Base-by-base conservation (phyloP, 2,329 filamentous ascomycete species). In the Aschersonia sp. region DNA sequence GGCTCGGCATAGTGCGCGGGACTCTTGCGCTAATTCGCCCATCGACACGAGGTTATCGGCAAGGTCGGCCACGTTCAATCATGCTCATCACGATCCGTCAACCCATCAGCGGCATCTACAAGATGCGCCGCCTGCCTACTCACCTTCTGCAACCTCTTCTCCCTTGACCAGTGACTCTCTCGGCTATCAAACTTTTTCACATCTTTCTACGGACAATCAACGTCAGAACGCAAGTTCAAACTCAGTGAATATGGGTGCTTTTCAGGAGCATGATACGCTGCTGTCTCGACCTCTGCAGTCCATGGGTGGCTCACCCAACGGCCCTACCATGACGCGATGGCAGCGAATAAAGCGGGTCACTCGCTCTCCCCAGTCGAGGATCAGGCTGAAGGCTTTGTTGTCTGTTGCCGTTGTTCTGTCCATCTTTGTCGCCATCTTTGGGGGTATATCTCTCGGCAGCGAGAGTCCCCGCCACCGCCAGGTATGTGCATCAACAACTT, bases 61-160 rank as follows among this genome's bases (percentile, higher is more conserved):
- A 42, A 14, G 37, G 29, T 37, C 37, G 35, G 41, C 29, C 42
- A 32, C 47, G 14, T 32, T 45, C 14, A 45, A 48, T 29, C 30
- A 42, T 29, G 12, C 41, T 14, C 37, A 5, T 14, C 9, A 14
- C 31, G 40, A 31, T 29, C 44, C 44, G n/a, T 44, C 29, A 46
- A 43, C 51, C 30, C 48, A 46, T 45, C 52, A 51, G 44, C 55
- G 58, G 12, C 53, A 52, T n/a, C 49, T 50, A 30, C 49, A 53
- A 41, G 69, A 71, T 48, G 70, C 71, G 5, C 72, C 72, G 8
- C 72, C 72, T 6, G 72, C 72, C 8, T 76, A 75, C 56, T 70
- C 68, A 2, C 70, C 71, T 6, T 68, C 64, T 11, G 59, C 56
- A 12, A 60, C 62, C 29, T 66, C 66, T 10, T 58, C 63, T 6